Percentiles rank a stretch among this genome's conserved stretches.
Evolutionary conservation across 2,329 filamentous ascomycete species (phyloP).

Genomic region (Chaetomium sp.): DNA sequence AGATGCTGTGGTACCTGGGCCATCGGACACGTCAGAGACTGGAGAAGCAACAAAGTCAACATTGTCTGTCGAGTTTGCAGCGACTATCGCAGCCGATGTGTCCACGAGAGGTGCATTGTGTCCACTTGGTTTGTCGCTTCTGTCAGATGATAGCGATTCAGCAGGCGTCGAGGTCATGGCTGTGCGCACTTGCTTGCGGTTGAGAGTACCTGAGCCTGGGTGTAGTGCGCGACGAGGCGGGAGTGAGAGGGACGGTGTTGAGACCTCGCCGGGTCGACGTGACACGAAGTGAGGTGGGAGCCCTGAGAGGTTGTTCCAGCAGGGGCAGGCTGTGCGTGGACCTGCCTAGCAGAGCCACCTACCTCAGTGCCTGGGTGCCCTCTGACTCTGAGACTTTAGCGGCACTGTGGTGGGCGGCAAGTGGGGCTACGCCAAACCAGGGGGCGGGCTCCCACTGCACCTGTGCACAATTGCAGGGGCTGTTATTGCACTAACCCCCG

Average conservation of each 20-base stretch:
- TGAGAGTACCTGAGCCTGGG: conserved; percentile 6
- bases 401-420: conserved; percentile 16
- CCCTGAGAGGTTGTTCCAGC: neutral
- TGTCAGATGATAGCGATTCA: conserved; percentile 15
- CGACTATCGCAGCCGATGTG: conserved; percentile 34
- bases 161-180: conserved; percentile 27
- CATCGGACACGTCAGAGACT: conserved; percentile 21
- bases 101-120: conserved; percentile 29
- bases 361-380: neutral
- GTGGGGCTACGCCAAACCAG: conserved; percentile 18
- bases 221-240: neutral
- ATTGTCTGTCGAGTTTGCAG: conserved; percentile 30
- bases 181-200: conserved; percentile 24
- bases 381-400: conserved; percentile 15
- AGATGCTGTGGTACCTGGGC: conserved; percentile 20
- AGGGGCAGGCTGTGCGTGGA: conserved; percentile 7
- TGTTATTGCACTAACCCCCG: neutral
- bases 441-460: neutral
- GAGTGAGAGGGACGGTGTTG: conserved; percentile 4
- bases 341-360: neutral
- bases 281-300: neutral
- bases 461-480: conserved; percentile 10
- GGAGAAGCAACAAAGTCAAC: conserved; percentile 20
- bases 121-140: conserved; percentile 21
- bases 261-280: conserved; percentile 6